Evolutionary conservation across 257 asterid species (phyloP).

Genomic region (Prunella vulgaris): DNA sequence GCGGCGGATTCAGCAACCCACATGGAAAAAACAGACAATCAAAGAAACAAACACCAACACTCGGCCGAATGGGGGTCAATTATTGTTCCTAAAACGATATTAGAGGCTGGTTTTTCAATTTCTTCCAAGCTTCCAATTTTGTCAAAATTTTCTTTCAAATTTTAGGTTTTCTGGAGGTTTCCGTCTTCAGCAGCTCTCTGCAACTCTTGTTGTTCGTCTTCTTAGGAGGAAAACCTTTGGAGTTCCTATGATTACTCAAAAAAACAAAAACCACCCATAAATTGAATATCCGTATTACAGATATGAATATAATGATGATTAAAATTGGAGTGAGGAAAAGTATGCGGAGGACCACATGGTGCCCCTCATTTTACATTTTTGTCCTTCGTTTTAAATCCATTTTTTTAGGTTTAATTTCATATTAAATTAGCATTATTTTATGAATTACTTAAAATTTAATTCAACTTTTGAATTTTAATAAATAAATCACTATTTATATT

Average conservation of each 20-base stretch:
- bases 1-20: neutral
- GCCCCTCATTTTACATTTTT: slow-evolving; percentile 5
- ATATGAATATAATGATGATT: slow-evolving; percentile 13
- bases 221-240: slow-evolving; percentile 17
- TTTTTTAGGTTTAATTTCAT: too few species aligned
- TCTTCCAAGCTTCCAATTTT: slow-evolving; percentile 3
- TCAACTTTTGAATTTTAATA: too few species aligned
- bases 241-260: slow-evolving; percentile 17
- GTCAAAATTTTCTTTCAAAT: neutral
- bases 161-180: neutral
- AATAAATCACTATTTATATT: too few species aligned
- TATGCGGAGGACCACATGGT: slow-evolving; percentile 27
- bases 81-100: slow-evolving; percentile 11
- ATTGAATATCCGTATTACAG: slow-evolving; percentile 13
- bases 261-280: slow-evolving; percentile 14
- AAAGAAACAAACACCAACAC: neutral
- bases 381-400: slow-evolving; percentile 15
- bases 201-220: neutral
- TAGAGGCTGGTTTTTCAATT: neutral
- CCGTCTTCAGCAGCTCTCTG: neutral
- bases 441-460: too few species aligned
- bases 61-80: slow-evolving; percentile 7
- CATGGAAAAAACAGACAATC: neutral
- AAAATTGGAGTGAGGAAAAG: neutral
- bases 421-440: too few species aligned